Conservation (phyloP, 805 yeast genomes). For the Myxozyma sirexii region DNA sequence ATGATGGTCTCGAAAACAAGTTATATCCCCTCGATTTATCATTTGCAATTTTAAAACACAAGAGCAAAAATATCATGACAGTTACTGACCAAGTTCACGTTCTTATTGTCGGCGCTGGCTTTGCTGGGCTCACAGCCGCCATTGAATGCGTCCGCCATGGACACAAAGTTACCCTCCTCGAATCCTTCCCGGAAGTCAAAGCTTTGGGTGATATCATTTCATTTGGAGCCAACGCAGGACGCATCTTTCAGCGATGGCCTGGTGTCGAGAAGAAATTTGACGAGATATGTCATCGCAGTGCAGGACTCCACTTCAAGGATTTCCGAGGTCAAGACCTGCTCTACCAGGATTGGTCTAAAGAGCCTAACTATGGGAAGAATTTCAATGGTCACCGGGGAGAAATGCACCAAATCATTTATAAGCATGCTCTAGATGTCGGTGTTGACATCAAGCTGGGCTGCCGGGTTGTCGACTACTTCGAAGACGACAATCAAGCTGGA, state of each 20-base stretch:
- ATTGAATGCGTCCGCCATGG: conserved; percentile 7
- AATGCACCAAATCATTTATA: not conserved
- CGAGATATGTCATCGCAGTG: not conserved
- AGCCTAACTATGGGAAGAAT: not conserved
- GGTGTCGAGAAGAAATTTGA: conserved; percentile 6
- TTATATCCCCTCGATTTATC: too few species aligned
- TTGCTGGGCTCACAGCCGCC: conserved; percentile 10
- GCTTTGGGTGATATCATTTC: conserved; percentile 5
- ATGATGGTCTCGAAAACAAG: too few species aligned
- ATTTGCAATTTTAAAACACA: too few species aligned
- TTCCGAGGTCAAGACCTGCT: not conserved
- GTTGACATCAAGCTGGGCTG: conserved; percentile 6
- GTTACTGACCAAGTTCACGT: conserved; percentile 1
- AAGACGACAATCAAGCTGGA: not conserved
- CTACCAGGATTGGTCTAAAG: conserved; percentile 5
- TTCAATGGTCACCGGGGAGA: conserved; percentile 10
- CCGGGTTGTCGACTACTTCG: conserved; percentile 6
- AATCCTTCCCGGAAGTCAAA: conserved; percentile 9
- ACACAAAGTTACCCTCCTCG: conserved; percentile 5
- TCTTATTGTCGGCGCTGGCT: conserved; percentile 6
- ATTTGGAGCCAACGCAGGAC: conserved; percentile 8
- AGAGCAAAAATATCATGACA: too few species aligned
- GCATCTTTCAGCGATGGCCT: conserved; percentile 8
- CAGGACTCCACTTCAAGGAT: not conserved
- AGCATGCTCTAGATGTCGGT: conserved; percentile 3